Evolutionary conservation across 106 monocot species (phyloP).

Genomic region (Allium cepa): DNA sequence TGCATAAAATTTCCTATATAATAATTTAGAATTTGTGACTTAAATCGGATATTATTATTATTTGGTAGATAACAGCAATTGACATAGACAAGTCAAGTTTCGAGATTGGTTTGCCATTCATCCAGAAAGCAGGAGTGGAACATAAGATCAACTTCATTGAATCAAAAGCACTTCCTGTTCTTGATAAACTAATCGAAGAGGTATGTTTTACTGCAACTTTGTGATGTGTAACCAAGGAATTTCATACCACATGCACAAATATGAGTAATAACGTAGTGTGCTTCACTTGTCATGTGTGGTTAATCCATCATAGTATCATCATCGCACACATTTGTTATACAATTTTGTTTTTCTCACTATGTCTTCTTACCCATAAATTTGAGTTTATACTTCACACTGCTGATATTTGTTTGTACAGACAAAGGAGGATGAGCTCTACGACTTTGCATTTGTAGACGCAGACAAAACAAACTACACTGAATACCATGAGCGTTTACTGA

Average conservation of each 20-base stretch:
- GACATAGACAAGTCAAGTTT: slow-evolving; percentile 11
- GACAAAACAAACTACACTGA: slow-evolving; percentile 34
- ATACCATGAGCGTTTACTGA: slow-evolving; percentile 45
- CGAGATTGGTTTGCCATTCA: slow-evolving; percentile 14
- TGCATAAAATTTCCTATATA: neutral
- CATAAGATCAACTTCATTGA: slow-evolving; percentile 29
- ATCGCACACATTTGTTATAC: too few species aligned
- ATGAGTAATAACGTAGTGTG: too few species aligned
- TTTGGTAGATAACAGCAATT: slow-evolving; percentile 18
- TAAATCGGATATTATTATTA: neutral
- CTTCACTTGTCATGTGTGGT: too few species aligned
- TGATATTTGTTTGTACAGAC: neutral
- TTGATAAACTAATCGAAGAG: slow-evolving; percentile 18
- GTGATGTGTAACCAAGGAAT: neutral
- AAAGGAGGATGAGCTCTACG: slow-evolving; percentile 28
- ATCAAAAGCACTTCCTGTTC: slow-evolving; percentile 14
- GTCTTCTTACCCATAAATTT: too few species aligned
- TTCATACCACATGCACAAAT: too few species aligned
- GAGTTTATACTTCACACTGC: too few species aligned
- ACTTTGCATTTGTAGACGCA: slow-evolving; percentile 59
- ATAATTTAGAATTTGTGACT: neutral
- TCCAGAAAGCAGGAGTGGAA: slow-evolving; percentile 16
- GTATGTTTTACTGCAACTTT: neutral
- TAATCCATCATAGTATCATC: too few species aligned
- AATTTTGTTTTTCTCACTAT: too few species aligned